A percentile compares a stretch with the other conserved stretches of the same genome.
Evolutionary conservation across 192 early-diverging fungal genomes (phyloP).

Genomic region (Nowakowskiella sp.): DNA sequence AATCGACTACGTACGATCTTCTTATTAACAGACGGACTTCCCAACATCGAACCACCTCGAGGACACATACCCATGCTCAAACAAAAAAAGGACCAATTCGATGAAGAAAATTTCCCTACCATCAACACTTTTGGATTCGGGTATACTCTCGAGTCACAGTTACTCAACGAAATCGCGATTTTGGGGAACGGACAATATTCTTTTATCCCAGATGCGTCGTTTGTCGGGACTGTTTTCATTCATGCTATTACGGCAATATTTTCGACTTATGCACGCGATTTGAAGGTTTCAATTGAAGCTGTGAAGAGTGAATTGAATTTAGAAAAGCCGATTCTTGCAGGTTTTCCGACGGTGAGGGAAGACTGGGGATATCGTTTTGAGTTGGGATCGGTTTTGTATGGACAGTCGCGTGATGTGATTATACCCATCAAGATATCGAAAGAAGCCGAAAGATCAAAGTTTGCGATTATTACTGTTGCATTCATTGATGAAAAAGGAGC

Average conservation of each 20-base stretch:
- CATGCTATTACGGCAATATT: conserved; percentile 16
- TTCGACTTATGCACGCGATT: neutral
- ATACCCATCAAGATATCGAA: too few species aligned
- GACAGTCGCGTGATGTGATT: conserved; percentile 16
- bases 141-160: conserved; percentile 17
- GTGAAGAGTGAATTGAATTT: conserved; percentile 7
- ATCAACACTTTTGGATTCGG: conserved; percentile 33
- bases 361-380: too few species aligned
- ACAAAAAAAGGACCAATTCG: conserved; percentile 2
- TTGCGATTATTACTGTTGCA: too few species aligned
- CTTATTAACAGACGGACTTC: conserved; percentile 21
- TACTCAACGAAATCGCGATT: conserved; percentile 13
- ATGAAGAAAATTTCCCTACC: conserved; percentile 13
- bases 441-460: too few species aligned
- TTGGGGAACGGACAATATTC: conserved; percentile 15
- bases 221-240: conserved; percentile 31
- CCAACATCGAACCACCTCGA: conserved; percentile 14
- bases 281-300: conserved; percentile 6
- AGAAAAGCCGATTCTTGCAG: neutral
- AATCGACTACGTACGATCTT: conserved; percentile 12
- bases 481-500: too few species aligned
- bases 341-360: neutral
- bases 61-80: conserved; percentile 21
- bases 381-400: conserved; percentile 3
- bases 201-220: conserved; percentile 28